Base-by-base conservation (phyloP, 1,284 basidiomycete genomes). In the Irpex lacteus region DNA sequence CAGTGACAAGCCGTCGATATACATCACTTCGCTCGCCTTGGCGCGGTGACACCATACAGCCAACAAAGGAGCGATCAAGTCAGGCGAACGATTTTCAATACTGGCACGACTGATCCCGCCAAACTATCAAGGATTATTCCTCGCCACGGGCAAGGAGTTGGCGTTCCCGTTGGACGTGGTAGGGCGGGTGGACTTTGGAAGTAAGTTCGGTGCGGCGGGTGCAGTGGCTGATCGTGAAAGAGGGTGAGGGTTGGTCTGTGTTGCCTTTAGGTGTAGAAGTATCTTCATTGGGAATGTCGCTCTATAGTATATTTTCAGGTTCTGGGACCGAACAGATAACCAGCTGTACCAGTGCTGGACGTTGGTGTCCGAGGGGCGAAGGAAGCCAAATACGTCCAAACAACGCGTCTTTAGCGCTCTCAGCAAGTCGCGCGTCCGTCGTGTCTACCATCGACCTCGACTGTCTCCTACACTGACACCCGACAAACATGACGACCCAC, bases 21-120 rank as follows among this genome's bases (percentile, higher is more conserved):
- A 78, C 71, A 85, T 88, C 72, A 84, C 83, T 55, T 80, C 82
- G 32, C 72, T 87, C 50, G 73, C 81, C 50, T 68, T 85, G n/a
- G 53, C 61, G 4, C 34, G 66, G 69, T 64, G 61, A 61, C 36
- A 59, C 54, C 50, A 9, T 18, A 40, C 8, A n/a, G 44, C 13
- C 8, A 53, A 2, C 8, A 18, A 18, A 19, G 52, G 19, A 53
- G 34, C 26, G 6, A n/a, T 8, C 6, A 8, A 55, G 34, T 11
- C 15, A 53, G 21, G 36, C 21, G 44, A 49, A 37, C 59, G 18
- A 50, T 9, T 37, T 2, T 59, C 11, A 15, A 34, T 13, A 11
- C 44, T 36, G 32, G 58, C 13, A 19, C 36, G 7, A 34, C 21
- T 13, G 8, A 19, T 8, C 38, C 9, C 9, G 15, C n/a, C 11